Evolutionary conservation across 2,329 filamentous ascomycete species (phyloP), one percentile per base, ranked within the genome.

Genomic region (Fusarium equiseti): DNA sequence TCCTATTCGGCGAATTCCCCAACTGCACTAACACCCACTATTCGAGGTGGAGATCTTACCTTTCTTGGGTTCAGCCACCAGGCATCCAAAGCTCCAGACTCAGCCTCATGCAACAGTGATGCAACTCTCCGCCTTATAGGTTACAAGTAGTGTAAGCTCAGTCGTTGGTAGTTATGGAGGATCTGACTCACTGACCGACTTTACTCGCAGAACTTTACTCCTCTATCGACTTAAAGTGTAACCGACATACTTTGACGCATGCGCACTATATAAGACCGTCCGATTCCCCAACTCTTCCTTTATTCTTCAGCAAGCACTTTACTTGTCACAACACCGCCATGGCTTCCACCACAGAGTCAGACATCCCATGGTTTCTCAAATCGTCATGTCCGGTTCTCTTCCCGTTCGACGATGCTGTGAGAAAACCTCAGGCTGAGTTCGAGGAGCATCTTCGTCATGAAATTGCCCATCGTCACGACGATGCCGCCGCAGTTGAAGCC

Each of bases 321-420:
- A 44, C 52, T 52, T 40, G 26, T 24, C 42, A 44, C 27, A 22
- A 16, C 18, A 51, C 45, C 66, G 50, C n/a, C 65, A 76, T 76
- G 73, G 67, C 64, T n/a, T 68, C 69, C 29, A 46, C 64, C 31
- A 50, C 60, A 38, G 69, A 70, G n/a, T 56, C 68, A 55, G 63
- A 73, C 43, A 65, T 63, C 42, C 74, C 77, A 18, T 84, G 82
- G 80, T 83, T 81, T 67, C 77, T 84, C 52, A 77, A 77, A 57
- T 79, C 79, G 12, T 78, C 75, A 0, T 78, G 73, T 31, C 81
- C 82, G 0, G 82, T 84, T 31, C 67, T 78, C 15, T 77, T 84
- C 46, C 82, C 83, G 3, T 60, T 66, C 11, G 73, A 80, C 43
- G 75, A 79, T n/a, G 81, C 77, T 20, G 71, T 84, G 48, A 75